Conservation (phyloP, 2,329 filamentous ascomycete genomes). For the Xylariaceae sp. region DNA sequence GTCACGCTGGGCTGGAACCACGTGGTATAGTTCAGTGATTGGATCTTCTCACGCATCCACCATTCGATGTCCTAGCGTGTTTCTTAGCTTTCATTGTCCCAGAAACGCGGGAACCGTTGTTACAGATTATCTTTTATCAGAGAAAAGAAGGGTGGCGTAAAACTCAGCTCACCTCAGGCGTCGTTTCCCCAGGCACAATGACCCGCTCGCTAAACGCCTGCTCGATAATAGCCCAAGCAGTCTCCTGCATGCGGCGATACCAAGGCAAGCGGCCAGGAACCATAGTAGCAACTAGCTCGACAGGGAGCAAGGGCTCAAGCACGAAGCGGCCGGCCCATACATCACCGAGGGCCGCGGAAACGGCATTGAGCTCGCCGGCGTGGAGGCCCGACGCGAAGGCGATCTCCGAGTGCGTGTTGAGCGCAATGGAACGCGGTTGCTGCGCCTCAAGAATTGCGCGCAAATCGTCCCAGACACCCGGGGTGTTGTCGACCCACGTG, state of each 20-base stretch:
- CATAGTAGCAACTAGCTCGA: slow-evolving; percentile 44
- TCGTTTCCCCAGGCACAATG: slow-evolving; percentile 40
- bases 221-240: slow-evolving; percentile 45
- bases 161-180: slow-evolving; percentile 29
- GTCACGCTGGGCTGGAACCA: slow-evolving; percentile 47
- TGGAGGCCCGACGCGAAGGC: slow-evolving; percentile 44
- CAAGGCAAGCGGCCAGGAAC: slow-evolving; percentile 35
- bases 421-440: slow-evolving; percentile 36
- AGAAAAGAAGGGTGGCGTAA: not conserved
- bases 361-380: slow-evolving; percentile 40
- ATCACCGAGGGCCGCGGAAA: slow-evolving; percentile 33
- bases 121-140: not conserved
- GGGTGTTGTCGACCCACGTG: slow-evolving; percentile 44
- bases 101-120: not conserved
- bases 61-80: slow-evolving; percentile 40
- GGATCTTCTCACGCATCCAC: slow-evolving; percentile 46
- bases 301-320: slow-evolving; percentile 39
- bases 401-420: slow-evolving; percentile 41
- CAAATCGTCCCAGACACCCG: slow-evolving; percentile 38
- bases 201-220: slow-evolving; percentile 41
- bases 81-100: not conserved
- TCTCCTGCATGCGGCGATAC: slow-evolving; percentile 44
- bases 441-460: slow-evolving; percentile 33
- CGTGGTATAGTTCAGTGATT: slow-evolving; percentile 45
- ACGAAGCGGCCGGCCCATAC: slow-evolving; percentile 38